Percentiles rank a stretch among this genome's conserved stretches.
These are phyloP conservation scores for Cyamopsis tetragonoloba DNA, from an alignment of 306 rosid genomes.

Conservation along the genomic window DNA sequence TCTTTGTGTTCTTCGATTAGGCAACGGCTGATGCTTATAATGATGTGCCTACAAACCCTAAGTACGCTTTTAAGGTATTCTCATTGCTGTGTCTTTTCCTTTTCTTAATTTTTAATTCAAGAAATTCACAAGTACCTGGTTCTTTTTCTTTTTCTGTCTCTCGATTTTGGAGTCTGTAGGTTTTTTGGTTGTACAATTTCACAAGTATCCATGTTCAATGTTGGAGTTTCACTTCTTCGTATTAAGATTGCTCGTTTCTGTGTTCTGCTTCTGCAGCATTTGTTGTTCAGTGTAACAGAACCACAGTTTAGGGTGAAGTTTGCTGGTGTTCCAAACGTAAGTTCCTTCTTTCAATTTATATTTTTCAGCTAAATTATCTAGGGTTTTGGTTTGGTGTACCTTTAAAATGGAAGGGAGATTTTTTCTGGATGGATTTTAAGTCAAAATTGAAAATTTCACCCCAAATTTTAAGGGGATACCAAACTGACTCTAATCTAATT, in stretches of 20 bases:
- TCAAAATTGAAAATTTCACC: too few species aligned
- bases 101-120: too few species aligned
- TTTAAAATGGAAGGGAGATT: too few species aligned
- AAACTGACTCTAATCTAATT: too few species aligned
- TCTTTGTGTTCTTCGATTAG: slow-evolving; percentile 31
- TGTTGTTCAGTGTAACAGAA: slow-evolving; percentile 85
- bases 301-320: slow-evolving; percentile 79
- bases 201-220: slow-evolving; percentile 8
- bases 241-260: neutral
- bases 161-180: too few species aligned
- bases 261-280: slow-evolving; percentile 71
- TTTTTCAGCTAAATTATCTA: too few species aligned
- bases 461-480: too few species aligned
- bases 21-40: slow-evolving; percentile 85
- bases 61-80: slow-evolving; percentile 85
- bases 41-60: slow-evolving; percentile 82
- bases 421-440: too few species aligned
- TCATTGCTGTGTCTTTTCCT: neutral
- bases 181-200: too few species aligned
- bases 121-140: too few species aligned
- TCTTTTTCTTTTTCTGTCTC: too few species aligned
- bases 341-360: slow-evolving; percentile 30
- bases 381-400: too few species aligned
- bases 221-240: slow-evolving; percentile 1
- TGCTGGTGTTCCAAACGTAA: slow-evolving; percentile 92